Evolutionary conservation across 345 rosid species (phyloP), one percentile per base, ranked within the genome.

Genomic region (Xanthoceras sorbifolium): DNA sequence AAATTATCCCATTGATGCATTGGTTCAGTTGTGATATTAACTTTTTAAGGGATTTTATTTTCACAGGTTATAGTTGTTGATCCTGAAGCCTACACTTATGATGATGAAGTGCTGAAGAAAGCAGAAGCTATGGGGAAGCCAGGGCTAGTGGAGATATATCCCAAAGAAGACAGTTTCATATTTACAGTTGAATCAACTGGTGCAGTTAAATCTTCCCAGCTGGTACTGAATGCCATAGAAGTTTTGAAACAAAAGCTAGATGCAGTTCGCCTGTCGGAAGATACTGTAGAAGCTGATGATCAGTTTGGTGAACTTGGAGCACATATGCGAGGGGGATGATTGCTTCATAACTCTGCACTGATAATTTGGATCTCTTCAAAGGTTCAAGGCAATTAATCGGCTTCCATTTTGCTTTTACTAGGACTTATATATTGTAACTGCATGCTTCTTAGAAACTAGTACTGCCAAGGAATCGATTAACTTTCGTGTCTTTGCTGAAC

Each of bases 271-370:
- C 89, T 93, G 50, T 92, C 99, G 0, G 97, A 90, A 14, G 98
- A 94, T 80, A 91, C 98, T 3, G 97, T 94, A 1, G 97, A 94
- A 82, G 99, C 97, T 0, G 98, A 94, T 84, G 99, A 97, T 82
- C 99, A 93, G 78, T 97, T 94, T 84, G 99, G 97, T 32, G 99
- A 97, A 83, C 97, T 94, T 9, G 97, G 99, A 67, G 99, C 97
- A 6, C 99, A 96, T 75, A 88, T 94, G 99, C 97, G 93, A 2
- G 99, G 92, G 75, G 99, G 98, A 60, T 94, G 84, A 86, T 69
- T 26, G 64, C 32, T 48, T 8, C 20, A 7, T 48, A 25, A 62
- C 22, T 48, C 17, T 7, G 11, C 11, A 36, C 29, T 73, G 50
- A 52, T 57, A 48, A 22, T 15, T 46, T 77, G 60, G 2, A 54